Conservation (phyloP, 225 moss, liverwort and hornwort genomes). For the Rhytidiadelphus loreus region DNA sequence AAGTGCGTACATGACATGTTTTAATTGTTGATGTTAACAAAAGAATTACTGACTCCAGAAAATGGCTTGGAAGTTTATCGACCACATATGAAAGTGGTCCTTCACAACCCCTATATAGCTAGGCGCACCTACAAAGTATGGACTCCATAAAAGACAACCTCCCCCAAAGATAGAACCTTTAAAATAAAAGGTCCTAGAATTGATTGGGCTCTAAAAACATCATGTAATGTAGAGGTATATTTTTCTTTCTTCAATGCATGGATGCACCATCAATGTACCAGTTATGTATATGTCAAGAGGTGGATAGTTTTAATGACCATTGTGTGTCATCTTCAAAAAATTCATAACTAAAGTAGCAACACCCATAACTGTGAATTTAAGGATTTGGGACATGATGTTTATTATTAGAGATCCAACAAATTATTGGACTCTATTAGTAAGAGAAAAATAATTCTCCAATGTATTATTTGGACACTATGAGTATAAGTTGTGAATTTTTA, state of each 20-base stretch:
- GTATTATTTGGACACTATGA: too few relatives aligned
- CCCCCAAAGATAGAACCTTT: neutral
- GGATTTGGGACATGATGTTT: too few relatives aligned
- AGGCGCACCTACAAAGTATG: accelerated
- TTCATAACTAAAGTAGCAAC: too few relatives aligned
- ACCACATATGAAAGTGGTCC: accelerated
- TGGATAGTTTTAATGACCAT: neutral
- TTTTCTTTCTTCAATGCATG: neutral
- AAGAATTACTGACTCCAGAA: accelerated
- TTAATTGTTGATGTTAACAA: neutral
- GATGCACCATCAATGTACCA: neutral
- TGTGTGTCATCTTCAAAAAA: neutral
- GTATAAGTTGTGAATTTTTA: too few relatives aligned
- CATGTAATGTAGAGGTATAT: neutral
- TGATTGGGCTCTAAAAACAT: accelerated
- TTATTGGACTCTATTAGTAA: too few relatives aligned
- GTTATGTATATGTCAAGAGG: accelerated
- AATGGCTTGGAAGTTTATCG: accelerated
- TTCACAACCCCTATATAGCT: neutral
- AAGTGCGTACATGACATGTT: neutral
- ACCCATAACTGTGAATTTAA: too few relatives aligned
- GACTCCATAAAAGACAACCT: accelerated
- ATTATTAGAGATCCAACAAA: too few relatives aligned
- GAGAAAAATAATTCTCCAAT: too few relatives aligned
- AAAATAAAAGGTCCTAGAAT: accelerated